phyloP scores from a whole-genome alignment of 1,139 yeast genomes.

The Blastobotrys proliferans region DNA sequence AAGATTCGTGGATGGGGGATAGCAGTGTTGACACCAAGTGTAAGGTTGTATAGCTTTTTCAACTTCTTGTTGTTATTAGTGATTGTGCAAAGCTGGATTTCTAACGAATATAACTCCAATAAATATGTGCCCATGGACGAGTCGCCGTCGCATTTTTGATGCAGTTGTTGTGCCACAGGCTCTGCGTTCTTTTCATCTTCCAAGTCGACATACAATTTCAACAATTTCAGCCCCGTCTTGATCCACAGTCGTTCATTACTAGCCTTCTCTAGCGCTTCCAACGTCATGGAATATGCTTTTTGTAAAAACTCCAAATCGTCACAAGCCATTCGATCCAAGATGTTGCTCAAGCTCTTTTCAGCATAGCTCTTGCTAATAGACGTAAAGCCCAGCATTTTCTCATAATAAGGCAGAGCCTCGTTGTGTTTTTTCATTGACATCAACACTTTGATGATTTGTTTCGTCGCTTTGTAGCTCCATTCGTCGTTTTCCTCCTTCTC shows the following conservation, averaged over 20 bases:
- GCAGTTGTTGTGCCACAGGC: conserved; percentile 41
- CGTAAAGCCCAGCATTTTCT: conserved; percentile 31
- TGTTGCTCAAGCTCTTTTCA: conserved; percentile 58
- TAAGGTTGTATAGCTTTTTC: conserved; percentile 46
- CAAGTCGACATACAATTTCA: conserved; percentile 46
- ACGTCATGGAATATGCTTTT: conserved; percentile 29
- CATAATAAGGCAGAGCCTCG: conserved; percentile 36
- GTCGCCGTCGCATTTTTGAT: conserved; percentile 26
- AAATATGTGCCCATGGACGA: conserved; percentile 35
- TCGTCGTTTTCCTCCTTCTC: conserved; percentile 32
- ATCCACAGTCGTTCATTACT: conserved; percentile 53
- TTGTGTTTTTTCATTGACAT: conserved; percentile 37
- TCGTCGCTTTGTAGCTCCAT: conserved; percentile 53
- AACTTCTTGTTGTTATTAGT: conserved; percentile 41
- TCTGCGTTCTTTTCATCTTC: conserved; percentile 40
- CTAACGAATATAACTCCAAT: conserved; percentile 62
- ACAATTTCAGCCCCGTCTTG: conserved; percentile 50
- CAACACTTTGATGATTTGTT: conserved; percentile 60
- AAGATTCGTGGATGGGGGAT: conserved; percentile 71
- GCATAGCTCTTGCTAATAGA: conserved; percentile 45
- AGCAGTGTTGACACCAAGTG: conserved; percentile 51
- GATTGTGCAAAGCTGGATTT: conserved; percentile 50
- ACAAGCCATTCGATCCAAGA: conserved; percentile 38
- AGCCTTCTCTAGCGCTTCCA: conserved; percentile 27
- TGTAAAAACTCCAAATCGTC: conserved; percentile 29